Conservation (phyloP, 2,329 filamentous ascomycete genomes). For the Amesomyces nigricolor region DNA sequence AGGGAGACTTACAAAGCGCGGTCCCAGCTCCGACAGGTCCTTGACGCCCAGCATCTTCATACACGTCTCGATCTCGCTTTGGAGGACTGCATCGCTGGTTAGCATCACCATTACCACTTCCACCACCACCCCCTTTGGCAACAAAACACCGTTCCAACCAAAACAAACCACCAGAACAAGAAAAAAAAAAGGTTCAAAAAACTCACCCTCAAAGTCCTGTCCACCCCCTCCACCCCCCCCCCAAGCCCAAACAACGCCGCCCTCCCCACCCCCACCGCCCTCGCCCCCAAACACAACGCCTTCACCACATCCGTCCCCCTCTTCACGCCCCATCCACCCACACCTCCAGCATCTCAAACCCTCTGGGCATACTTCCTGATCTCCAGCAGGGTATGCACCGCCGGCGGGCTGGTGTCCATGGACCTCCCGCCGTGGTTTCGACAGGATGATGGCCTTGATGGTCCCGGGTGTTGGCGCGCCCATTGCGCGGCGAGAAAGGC, state of each 20-base stretch:
- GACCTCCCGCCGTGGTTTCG: conserved; percentile 89
- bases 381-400: conserved; percentile 67
- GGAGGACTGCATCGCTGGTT: conserved; percentile 40
- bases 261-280: conserved; percentile 72
- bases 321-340: conserved; percentile 84
- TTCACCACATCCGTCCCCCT: conserved; percentile 87
- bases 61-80: conserved; percentile 51
- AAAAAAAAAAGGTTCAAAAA: neutral
- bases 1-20: conserved; percentile 62
- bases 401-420: conserved; percentile 73
- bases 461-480: conserved; percentile 51
- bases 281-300: conserved; percentile 80
- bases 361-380: conserved; percentile 67
- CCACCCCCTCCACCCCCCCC: conserved; percentile 55
- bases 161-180: neutral
- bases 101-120: neutral
- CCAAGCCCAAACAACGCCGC: conserved; percentile 68
- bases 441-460: conserved; percentile 77
- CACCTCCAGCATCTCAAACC: conserved; percentile 66
- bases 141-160: neutral
- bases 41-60: conserved; percentile 67
- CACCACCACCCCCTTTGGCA: neutral
- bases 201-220: conserved; percentile 55
- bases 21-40: conserved; percentile 66
- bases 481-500: conserved; percentile 70